Evolutionary conservation across 768 basidiomycete species (phyloP), one percentile per base, ranked within the genome.

Genomic region (Suillus lakei): DNA sequence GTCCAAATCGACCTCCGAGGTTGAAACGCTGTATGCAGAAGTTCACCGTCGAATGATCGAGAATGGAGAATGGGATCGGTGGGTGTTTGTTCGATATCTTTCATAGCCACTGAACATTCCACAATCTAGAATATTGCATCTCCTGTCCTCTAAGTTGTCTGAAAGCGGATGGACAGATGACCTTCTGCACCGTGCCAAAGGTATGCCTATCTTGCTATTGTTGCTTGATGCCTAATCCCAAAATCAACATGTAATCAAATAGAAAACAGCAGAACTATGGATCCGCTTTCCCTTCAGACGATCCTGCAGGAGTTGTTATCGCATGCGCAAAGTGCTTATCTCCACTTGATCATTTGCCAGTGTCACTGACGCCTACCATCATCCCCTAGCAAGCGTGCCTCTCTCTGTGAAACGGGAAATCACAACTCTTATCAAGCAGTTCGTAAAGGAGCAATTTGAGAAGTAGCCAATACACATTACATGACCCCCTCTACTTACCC

Each of bases 61-160:
- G 70, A 87, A 81, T 44, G 91, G 91, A 1, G 91, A 93, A 71
- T 92, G 91, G 91, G 91, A 92, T 67, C 83, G 89, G 91, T 88
- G 26, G 15, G 63, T 43, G 74, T 34, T 26, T 12, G 32, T 59
- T n/a, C 36, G 16, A 60, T 58, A n/a, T 46, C 1, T 34, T 71
- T 74, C 66, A 28, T 18, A 18, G 34, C 48, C 2, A 13, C 39
- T 39, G 30, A 23, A 36, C 50, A 28, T 62, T 61, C 32, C n/a
- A 39, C 21, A 59, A 55, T 58, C 30, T 28, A 91, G 90, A 66
- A 83, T 91, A 51, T 80, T 83, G 53, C 78, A 81, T 58, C 71
- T 81, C 6, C 78, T 91, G 55, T 71, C 76, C 8, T 77, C 82
- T 10, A 87, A 85, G 74, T 82, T 91, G 64, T 89, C 86, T 62